Evolutionary conservation across 2,329 filamentous ascomycete genomes (phyloP), one percentile per base, ranked within the genome.

Genomic region (Cephalotrichum gorgonifer): DNA sequence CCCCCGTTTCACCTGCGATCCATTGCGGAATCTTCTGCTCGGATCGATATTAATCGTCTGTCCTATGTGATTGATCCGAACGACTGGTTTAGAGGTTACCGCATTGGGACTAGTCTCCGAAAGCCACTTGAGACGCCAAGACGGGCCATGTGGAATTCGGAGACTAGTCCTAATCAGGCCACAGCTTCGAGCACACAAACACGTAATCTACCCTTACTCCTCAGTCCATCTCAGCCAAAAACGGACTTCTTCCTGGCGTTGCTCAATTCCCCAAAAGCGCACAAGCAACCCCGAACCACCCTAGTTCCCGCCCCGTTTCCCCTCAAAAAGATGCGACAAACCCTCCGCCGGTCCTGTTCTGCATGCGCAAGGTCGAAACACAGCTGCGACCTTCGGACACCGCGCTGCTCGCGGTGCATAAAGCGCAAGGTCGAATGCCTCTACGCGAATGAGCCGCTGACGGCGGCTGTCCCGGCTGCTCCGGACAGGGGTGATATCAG

Each of bases 311-410:
- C 44, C 26, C 43, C 26, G 27, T 44, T 39, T 47, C 42, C 27
- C 44, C 20, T 26, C 27, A 7, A 17, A 23, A 60, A 52, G 51
- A 79, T 79, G 75, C 73, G 70, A 58, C 64, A 63, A 54, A 76
- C 74, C n/a, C 74, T 80, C 50, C 74, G 76, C 41, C 63, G 76
- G 54, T 79, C 76, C 8, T 80, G 76, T 62, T 64, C 66, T 54
- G 69, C 75, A 15, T 80, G 76, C 56, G 75, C 74, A 39, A 76
- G 68, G 55, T 67, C 73, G 4, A 80, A 80, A 55, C 68, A 74
- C 53, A 70, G 72, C 51, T 80, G 76, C 58, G 75, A 79, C 55
- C 69, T 79, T 17, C 64, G 64, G 27, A 74, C 67, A 1, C 76
- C 76, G 4, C 66, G 63, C 46, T 80, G 76, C 60, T 76, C 76